Percentiles rank a stretch among this genome's conserved stretches.
Conservation (phyloP, 2,329 filamentous ascomycete species). For the Metarhizium anisopliae region DNA sequence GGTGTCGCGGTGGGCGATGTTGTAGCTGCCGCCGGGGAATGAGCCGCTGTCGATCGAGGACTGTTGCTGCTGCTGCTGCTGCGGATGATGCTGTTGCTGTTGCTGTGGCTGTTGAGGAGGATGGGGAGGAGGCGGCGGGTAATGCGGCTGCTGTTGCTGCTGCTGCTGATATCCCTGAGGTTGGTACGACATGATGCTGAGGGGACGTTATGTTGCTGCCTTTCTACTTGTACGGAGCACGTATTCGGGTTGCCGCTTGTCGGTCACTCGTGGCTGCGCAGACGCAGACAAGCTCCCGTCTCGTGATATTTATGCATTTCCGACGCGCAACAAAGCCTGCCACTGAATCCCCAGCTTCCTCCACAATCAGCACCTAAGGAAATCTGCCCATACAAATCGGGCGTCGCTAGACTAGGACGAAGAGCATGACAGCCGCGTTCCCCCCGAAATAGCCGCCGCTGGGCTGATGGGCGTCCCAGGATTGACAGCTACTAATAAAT, state of each 20-base stretch:
- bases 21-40: slow-evolving; percentile 11
- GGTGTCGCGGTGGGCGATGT: slow-evolving; percentile 10
- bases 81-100: background rate
- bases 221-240: too few species aligned
- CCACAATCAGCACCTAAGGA: background rate
- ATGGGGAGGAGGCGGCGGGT: background rate
- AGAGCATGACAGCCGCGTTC: too few species aligned
- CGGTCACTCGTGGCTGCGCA: too few species aligned
- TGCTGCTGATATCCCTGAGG: background rate
- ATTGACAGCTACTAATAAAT: too few species aligned
- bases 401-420: too few species aligned
- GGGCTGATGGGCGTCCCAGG: too few species aligned
- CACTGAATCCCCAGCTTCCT: background rate
- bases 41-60: slow-evolving; percentile 2
- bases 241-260: too few species aligned
- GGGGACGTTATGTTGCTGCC: too few species aligned
- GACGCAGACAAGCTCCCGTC: background rate
- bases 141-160: background rate
- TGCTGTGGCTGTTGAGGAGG: background rate
- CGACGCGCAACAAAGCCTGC: background rate
- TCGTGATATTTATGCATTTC: background rate
- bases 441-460: too few species aligned
- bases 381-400: too few species aligned
- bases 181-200: background rate
- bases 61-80: background rate